These are phyloP conservation scores for Pichia sp. DNA, from an alignment of 1,139 yeast genomes.

Conservation along the genomic window DNA sequence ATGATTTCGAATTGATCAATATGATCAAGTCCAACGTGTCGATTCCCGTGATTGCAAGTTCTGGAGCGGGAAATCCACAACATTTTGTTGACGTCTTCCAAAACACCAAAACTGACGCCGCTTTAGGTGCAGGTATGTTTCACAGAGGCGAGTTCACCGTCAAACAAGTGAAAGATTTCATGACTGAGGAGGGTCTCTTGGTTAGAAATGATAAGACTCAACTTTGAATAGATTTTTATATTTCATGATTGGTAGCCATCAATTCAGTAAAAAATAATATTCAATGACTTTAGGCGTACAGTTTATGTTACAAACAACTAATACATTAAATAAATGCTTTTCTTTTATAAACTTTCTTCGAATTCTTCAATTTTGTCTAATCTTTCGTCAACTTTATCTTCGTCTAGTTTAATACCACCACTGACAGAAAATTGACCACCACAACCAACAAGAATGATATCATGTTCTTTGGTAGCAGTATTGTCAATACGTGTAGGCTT, in stretches of 20 bases:
- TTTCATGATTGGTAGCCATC: conserved; percentile 2
- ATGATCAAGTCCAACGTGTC: conserved; percentile 70
- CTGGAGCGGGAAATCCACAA: conserved; percentile 91
- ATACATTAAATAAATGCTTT: not conserved
- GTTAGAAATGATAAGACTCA: conserved; percentile 38
- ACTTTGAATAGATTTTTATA: not conserved
- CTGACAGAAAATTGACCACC: conserved; percentile 94
- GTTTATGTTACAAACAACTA: too few relatives aligned
- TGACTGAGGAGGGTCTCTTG: conserved; percentile 42
- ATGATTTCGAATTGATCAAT: conserved; percentile 71
- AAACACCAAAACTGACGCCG: conserved; percentile 84
- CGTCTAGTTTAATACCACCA: conserved; percentile 68
- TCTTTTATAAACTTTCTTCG: conserved; percentile 26
- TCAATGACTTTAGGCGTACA: too few relatives aligned
- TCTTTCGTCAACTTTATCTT: conserved; percentile 49
- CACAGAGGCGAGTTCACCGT: conserved; percentile 92
- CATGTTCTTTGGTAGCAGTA: conserved; percentile 80
- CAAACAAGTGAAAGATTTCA: conserved; percentile 63
- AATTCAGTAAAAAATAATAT: too few relatives aligned
- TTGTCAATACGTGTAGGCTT: conserved; percentile 80
- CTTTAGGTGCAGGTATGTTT: conserved; percentile 96
- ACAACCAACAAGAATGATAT: conserved; percentile 66
- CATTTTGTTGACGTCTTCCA: conserved; percentile 85
- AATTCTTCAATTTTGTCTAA: conserved; percentile 31
- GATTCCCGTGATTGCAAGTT: conserved; percentile 93